Conservation (phyloP, 148 eudicot species). For the Chenopodium berlandieri region DNA sequence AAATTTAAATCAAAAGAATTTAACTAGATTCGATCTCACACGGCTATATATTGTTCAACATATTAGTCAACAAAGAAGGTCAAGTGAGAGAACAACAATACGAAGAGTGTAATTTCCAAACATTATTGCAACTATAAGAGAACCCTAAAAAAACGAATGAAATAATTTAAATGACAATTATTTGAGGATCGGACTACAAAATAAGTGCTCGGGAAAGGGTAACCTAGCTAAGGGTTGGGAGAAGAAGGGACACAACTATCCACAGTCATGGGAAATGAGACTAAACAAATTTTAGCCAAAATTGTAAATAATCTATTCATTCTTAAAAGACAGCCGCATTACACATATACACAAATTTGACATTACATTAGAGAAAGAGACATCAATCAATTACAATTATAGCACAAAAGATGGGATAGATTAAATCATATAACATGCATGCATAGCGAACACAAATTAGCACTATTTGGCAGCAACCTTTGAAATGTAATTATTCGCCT, state of each 20-base stretch:
- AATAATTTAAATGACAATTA: too few relatives aligned
- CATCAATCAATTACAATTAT: background rate
- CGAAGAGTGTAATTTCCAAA: too few relatives aligned
- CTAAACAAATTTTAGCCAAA: background rate
- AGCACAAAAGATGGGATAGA: background rate
- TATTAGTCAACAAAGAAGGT: too few relatives aligned
- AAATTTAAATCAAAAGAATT: too few relatives aligned
- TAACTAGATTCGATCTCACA: too few relatives aligned
- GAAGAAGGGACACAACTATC: background rate
- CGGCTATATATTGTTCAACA: too few relatives aligned
- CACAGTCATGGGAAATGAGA: background rate
- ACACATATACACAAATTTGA: background rate
- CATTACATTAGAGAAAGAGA: constrained; percentile 14
- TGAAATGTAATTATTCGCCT: background rate
- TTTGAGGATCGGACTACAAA: too few relatives aligned
- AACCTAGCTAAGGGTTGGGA: background rate
- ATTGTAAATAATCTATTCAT: background rate
- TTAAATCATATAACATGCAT: background rate
- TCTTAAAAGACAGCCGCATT: background rate
- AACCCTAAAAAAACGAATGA: too few relatives aligned
- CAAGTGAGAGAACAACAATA: too few relatives aligned
- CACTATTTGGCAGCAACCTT: background rate
- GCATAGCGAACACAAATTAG: background rate
- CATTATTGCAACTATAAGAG: too few relatives aligned
- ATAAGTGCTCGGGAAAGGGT: background rate